phyloP scores from a whole-genome alignment of 2,329 filamentous ascomycete species.

The Cercospora canescens region DNA sequence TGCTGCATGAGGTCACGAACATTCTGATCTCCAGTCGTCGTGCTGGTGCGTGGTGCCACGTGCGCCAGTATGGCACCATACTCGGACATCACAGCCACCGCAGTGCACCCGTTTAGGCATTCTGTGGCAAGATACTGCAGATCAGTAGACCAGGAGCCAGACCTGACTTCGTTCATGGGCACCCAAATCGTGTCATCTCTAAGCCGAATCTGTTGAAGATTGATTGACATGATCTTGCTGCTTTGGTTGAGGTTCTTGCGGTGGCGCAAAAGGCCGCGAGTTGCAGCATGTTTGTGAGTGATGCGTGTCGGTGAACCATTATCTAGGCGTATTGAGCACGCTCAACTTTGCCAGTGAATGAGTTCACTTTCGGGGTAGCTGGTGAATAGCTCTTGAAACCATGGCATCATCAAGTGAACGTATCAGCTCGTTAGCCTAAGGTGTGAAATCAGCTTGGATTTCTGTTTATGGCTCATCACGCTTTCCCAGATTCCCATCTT shows the following conservation, averaged over 20 bases:
- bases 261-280: not conserved
- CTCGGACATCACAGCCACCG: not conserved
- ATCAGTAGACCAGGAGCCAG: not conserved
- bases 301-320: not conserved
- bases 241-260: not conserved
- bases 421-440: no score
- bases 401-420: not conserved
- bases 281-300: not conserved
- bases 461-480: not conserved
- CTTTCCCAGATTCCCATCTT: not conserved
- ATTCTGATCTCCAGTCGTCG: not conserved
- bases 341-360: not conserved
- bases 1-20: not conserved
- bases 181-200: not conserved
- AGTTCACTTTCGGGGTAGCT: not conserved
- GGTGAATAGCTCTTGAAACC: not conserved
- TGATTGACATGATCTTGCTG: not conserved
- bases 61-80: slow-evolving; percentile 1
- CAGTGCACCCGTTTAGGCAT: slow-evolving; percentile 1
- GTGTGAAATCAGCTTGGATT: not conserved
- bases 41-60: not conserved
- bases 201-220: not conserved
- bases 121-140: not conserved
- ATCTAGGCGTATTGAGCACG: no score
- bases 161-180: not conserved